phyloP scores from a whole-genome alignment of 208 protist species.

The Strigomonas culicis region DNA sequence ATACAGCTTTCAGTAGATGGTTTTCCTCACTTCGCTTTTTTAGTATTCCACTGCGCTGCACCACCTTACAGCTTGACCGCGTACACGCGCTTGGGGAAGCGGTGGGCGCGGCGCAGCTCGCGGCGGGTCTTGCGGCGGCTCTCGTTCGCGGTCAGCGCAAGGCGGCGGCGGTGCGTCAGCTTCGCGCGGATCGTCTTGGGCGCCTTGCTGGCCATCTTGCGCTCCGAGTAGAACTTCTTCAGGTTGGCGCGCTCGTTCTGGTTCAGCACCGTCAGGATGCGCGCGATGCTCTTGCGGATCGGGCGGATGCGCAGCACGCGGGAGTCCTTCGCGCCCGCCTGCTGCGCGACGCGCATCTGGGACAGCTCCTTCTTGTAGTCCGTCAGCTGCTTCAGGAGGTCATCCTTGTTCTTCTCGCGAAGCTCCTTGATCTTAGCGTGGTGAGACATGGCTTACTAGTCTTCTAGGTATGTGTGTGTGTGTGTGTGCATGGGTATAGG shows the following conservation, averaged over 20 bases:
- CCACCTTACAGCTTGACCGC: slow-evolving; percentile 83
- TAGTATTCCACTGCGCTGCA: slow-evolving; percentile 1
- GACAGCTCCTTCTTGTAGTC: slow-evolving; percentile 97
- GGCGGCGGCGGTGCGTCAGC: slow-evolving; percentile 85
- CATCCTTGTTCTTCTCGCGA: slow-evolving; percentile 94
- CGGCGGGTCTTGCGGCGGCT: slow-evolving; percentile 88
- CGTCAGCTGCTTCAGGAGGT: slow-evolving; percentile 95
- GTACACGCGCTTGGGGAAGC: slow-evolving; percentile 86
- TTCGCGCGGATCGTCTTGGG: slow-evolving; percentile 82
- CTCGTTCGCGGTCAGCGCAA: slow-evolving; percentile 85
- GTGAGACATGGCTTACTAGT: slow-evolving; percentile 61
- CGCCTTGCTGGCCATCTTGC: slow-evolving; percentile 80
- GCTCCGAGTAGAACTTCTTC: slow-evolving; percentile 92
- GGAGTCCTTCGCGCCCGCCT: slow-evolving; percentile 75
- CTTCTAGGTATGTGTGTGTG: background rate
- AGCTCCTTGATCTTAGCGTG: slow-evolving; percentile 89
- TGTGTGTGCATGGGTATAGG: background rate
- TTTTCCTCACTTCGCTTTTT: background rate
- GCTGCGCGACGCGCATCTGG: slow-evolving; percentile 95
- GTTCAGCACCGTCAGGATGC: slow-evolving; percentile 97
- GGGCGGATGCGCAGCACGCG: slow-evolving; percentile 96
- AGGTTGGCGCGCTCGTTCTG: slow-evolving; percentile 93
- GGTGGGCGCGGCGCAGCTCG: slow-evolving; percentile 69
- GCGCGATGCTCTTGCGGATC: slow-evolving; percentile 96
- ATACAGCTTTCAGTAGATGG: background rate